Percentiles rank a stretch among this genome's conserved stretches.
phyloP scores from a whole-genome alignment of 2,329 filamentous ascomycete species.

The Pseudogymnoascus sp. region DNA sequence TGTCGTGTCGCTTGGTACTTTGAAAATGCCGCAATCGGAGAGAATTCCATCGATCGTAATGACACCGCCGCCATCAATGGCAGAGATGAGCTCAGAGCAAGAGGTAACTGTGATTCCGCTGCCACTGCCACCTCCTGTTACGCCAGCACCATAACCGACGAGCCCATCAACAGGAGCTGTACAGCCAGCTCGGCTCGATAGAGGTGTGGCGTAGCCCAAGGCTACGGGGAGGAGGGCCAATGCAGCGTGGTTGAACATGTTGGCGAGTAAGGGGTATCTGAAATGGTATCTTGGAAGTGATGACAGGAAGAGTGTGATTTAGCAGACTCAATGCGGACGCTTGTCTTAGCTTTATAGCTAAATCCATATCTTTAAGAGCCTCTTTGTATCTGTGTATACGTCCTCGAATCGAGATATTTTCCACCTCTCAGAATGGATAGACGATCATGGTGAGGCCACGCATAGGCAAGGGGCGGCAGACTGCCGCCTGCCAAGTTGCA shows the following conservation, averaged over 20 bases:
- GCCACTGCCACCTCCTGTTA: slow-evolving; percentile 37
- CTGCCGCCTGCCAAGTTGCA: background rate
- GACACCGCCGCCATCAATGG: slow-evolving; percentile 36
- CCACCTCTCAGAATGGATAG: background rate
- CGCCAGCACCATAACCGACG: background rate
- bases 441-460: background rate
- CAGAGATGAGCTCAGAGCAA: slow-evolving; percentile 32
- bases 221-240: slow-evolving; percentile 2
- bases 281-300: background rate
- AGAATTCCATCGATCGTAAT: slow-evolving; percentile 35
- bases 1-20: slow-evolving; percentile 33
- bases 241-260: background rate
- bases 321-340: background rate
- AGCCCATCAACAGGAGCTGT: background rate
- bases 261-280: background rate
- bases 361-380: background rate
- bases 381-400: background rate
- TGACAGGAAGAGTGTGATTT: background rate
- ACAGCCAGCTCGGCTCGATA: background rate
- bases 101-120: slow-evolving; percentile 37
- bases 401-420: background rate
- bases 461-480: background rate
- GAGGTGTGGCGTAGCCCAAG: background rate
- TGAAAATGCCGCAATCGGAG: slow-evolving; percentile 14
- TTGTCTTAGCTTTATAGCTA: background rate